Evolutionary conservation across 2,329 filamentous ascomycete genomes (phyloP), one percentile per base, ranked within the genome.

Genomic region (Cordyceps cicadae): DNA sequence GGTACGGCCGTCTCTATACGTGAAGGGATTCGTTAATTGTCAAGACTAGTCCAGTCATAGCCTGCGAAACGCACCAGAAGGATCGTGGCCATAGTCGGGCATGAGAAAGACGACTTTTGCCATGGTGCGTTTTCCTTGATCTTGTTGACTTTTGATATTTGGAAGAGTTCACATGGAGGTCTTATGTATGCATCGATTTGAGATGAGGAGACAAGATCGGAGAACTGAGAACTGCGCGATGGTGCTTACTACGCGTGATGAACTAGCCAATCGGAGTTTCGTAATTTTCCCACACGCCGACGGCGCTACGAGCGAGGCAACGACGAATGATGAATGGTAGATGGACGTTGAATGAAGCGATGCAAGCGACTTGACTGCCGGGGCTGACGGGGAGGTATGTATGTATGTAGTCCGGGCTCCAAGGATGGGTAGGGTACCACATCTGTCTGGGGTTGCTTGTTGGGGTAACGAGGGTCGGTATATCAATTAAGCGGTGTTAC

Each of bases 51-150:
- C 17, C 8, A 6, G 7, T n/a, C 17, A 21, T 46, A 14, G 8
- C 11, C n/a, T 8, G 29, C 12, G 17, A 21, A 46, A 21, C 45
- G 7, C 64, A 81, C 80, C 79, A 50, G 80, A 82, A 2, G 80
- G 81, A 64, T 83, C 80, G 65, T 82, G 78, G 49, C 79, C 80
- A 63, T 82, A 81, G 65, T 83, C 79, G 48, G 79, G 75, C 79
- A 82, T 81, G 58, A 80, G 65, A 49, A 82, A 75, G 45, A 80
- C 66, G 26, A 75, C 75, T 63, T 77, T 79, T 39, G 62, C 64
- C 67, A 69, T 55, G 5, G 29, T 29, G 29, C 7, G 5, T 8
- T 29, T 29, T 29, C 1, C 29, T 29, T 29, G 29, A 29, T 37
- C 6, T 32, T 41, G 15, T 0, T 24, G 2, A 8, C 19, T 21